phyloP scores from a whole-genome alignment of 2,329 filamentous ascomycete species.

The Botrytis sinoallii region DNA sequence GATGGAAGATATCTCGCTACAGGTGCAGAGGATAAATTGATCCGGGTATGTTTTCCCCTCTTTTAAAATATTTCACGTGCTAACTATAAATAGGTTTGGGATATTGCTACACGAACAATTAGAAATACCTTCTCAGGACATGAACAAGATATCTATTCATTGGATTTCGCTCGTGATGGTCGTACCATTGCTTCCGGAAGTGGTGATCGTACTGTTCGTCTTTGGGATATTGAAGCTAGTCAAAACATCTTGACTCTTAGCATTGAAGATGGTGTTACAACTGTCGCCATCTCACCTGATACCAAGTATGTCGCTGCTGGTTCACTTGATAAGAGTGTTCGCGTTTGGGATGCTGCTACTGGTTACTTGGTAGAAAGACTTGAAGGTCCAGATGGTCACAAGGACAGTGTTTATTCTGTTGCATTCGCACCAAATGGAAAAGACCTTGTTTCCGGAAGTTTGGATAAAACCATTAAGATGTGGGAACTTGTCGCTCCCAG shows the following conservation, averaged over 20 bases:
- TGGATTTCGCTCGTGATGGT: conserved; percentile 92
- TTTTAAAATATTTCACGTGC: conserved; percentile 18
- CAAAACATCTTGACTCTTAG: conserved; percentile 79
- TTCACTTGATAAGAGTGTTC: conserved; percentile 94
- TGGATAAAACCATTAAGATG: conserved; percentile 99
- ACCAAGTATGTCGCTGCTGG: conserved; percentile 92
- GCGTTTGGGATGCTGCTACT: conserved; percentile 88
- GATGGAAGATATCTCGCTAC: conserved; percentile 92
- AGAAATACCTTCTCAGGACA: conserved; percentile 94
- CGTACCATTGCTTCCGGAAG: conserved; percentile 93
- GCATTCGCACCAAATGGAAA: conserved; percentile 93
- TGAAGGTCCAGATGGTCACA: conserved; percentile 90
- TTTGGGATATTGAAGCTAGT: conserved; percentile 91
- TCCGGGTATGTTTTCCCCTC: conserved; percentile 64
- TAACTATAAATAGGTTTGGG: conserved; percentile 72
- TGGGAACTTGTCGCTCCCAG: conserved; percentile 84
- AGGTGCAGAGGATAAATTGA: conserved; percentile 95
- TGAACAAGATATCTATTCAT: conserved; percentile 96
- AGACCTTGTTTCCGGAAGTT: conserved; percentile 87
- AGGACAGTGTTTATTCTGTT: conserved; percentile 94
- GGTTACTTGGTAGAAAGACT: conserved; percentile 87
- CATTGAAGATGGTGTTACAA: conserved; percentile 96
- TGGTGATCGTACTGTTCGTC: conserved; percentile 87
- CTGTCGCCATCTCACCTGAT: conserved; percentile 94
- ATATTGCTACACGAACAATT: conserved; percentile 79